A percentile compares a stretch with the other conserved stretches of the same genome.
These are phyloP conservation scores for Themeda triandra DNA, from an alignment of 176 grass and related monocot genomes.

Conservation along the genomic window DNA sequence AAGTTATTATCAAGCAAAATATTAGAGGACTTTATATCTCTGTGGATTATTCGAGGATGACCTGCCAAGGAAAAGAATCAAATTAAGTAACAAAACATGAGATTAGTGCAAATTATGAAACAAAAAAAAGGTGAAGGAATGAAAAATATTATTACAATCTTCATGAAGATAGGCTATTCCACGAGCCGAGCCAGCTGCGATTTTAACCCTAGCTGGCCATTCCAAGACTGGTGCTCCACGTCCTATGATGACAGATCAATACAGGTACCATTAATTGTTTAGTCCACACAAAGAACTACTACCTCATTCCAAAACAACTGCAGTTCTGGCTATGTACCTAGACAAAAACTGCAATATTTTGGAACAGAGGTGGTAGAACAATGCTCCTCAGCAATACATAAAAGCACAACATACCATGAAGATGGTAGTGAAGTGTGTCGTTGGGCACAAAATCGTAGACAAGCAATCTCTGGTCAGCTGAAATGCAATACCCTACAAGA, in stretches of 20 bases:
- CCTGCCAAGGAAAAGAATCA: slow-evolving; percentile 36
- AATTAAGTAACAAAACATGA: slow-evolving; percentile 9
- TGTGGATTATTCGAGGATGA: slow-evolving; percentile 89
- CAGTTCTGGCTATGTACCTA: neutral
- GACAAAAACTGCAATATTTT: neutral
- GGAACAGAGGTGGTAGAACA: neutral
- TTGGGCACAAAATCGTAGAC: slow-evolving; percentile 94
- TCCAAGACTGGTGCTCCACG: slow-evolving; percentile 60
- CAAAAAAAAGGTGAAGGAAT: neutral
- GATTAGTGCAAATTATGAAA: neutral
- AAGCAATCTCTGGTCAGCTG: slow-evolving; percentile 71
- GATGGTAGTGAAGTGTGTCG: slow-evolving; percentile 82
- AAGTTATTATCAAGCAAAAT: slow-evolving; percentile 92
- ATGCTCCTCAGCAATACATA: neutral
- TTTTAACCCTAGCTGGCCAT: slow-evolving; percentile 88
- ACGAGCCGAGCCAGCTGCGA: slow-evolving; percentile 76
- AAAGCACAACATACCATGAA: slow-evolving; percentile 63
- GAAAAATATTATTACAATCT: slow-evolving; percentile 71
- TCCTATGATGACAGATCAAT: slow-evolving; percentile 32
- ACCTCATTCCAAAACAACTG: neutral
- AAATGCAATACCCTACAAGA: slow-evolving; percentile 93
- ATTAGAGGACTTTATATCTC: slow-evolving; percentile 99
- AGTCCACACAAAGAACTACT: neutral
- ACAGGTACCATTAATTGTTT: neutral
- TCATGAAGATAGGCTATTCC: slow-evolving; percentile 97